Evolutionary conservation across 192 early-diverging fungal genomes (phyloP), one percentile per base, ranked within the genome.

Genomic region (Backusella sp.): DNA sequence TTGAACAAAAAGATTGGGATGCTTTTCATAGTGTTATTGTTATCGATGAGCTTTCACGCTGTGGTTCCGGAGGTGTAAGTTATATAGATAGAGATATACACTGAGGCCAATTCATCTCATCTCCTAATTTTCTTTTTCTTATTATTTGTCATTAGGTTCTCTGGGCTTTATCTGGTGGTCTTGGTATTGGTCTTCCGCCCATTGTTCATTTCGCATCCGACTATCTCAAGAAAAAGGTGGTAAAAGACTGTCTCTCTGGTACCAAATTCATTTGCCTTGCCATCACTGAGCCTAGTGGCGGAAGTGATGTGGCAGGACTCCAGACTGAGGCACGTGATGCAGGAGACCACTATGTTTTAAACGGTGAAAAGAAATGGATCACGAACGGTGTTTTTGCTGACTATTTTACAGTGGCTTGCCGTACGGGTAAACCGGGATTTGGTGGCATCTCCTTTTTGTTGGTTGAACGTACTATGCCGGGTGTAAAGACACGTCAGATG

Each of bases 291-390:
- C 94, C 93, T 28, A 77, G 80, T 74, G 88, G 86, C 35, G 88
- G 88, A 41, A 90, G 87, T 2, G 94, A 95, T 81, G 94, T 96
- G 15, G 94, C 94, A 65, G 90, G 89, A 78, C 78, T 96, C 23
- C 79, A 76, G 42, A 88, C 88, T 35, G 88, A 88, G 68, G 94
- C 93, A 32, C 90, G 88, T 72, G 84, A 89, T 34, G 89, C 90
- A 73, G 94, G 93, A 7, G 86, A 93, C 77, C 80, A 87, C 65
- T 95, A 88, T 77, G 85, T 94, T 42, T 89, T 93, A 65, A 95
- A 95, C 71, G 94, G 94, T 8, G 94, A 95, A 76, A 95, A 95
- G 88, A 94, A 92, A 79, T 96, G 92, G 92, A 87, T 92, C 68
- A 93, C 92, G n/a, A 95, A 92, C 80, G 93, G 94, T 75, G 86